phyloP scores from a whole-genome alignment of 2,329 filamentous ascomycete genomes.

The Trichophyton equinum region DNA sequence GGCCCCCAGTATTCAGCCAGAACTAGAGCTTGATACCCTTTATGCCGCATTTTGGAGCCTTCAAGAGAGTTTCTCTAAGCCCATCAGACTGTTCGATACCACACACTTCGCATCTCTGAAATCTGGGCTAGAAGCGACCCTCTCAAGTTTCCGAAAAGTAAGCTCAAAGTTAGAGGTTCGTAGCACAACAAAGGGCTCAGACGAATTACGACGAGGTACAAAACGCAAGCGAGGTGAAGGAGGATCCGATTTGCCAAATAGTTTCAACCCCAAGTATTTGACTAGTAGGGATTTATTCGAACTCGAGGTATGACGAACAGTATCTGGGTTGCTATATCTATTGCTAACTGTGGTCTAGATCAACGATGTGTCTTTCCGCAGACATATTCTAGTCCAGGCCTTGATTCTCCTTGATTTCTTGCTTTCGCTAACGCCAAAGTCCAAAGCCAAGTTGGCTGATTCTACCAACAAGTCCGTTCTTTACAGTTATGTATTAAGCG shows the following conservation, averaged over 20 bases:
- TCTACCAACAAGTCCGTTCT: conserved; percentile 77
- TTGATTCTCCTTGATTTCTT: conserved; percentile 92
- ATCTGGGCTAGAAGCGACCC: conserved; percentile 48
- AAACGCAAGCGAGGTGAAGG: conserved; percentile 60
- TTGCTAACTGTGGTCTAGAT: conserved; percentile 42
- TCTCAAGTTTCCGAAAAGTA: conserved; percentile 62
- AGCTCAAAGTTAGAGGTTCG: conserved; percentile 56
- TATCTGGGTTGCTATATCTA: conserved; percentile 11
- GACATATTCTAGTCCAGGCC: conserved; percentile 88
- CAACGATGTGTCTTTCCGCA: conserved; percentile 83
- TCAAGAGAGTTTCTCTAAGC: conserved; percentile 83
- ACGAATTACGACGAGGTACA: conserved; percentile 50
- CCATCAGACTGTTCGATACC: conserved; percentile 64
- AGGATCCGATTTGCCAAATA: conserved; percentile 52
- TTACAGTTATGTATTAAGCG: conserved; percentile 64
- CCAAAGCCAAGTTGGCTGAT: conserved; percentile 65
- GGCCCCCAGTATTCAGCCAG: conserved; percentile 24
- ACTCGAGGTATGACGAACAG: conserved; percentile 54
- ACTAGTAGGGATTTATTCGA: conserved; percentile 96
- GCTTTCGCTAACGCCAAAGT: conserved; percentile 69
- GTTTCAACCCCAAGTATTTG: conserved; percentile 94
- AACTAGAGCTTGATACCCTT: conserved; percentile 55
- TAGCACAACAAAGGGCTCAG: conserved; percentile 43
- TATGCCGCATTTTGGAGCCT: conserved; percentile 93
- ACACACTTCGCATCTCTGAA: conserved; percentile 56